These are phyloP conservation scores for Xylaria sp. DNA, from an alignment of 2,329 filamentous ascomycete genomes.

Conservation along the genomic window DNA sequence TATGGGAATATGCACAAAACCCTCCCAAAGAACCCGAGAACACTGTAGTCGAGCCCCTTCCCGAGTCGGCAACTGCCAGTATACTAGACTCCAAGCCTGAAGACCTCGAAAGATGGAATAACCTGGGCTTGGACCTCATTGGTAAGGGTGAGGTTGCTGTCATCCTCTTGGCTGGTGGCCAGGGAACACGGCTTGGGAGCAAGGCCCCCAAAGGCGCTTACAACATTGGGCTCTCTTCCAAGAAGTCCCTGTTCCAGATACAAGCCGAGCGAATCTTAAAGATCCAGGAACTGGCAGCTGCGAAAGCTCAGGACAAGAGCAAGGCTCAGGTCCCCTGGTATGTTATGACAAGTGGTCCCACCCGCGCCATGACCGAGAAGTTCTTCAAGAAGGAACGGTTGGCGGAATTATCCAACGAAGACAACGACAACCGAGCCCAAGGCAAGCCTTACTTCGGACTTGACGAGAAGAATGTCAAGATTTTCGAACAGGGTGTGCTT, in stretches of 20 bases:
- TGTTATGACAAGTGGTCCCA: constrained; percentile 98
- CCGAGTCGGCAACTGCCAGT: constrained; percentile 85
- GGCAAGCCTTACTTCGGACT: constrained; percentile 80
- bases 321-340: constrained; percentile 90
- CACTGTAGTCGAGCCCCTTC: constrained; percentile 81
- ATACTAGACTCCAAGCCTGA: constrained; percentile 87
- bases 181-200: constrained; percentile 94
- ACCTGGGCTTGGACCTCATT: constrained; percentile 82
- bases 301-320: constrained; percentile 68
- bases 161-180: constrained; percentile 95
- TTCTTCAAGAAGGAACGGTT: constrained; percentile 72
- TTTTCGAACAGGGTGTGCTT: constrained; percentile 97
- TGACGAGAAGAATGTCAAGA: constrained; percentile 82
- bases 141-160: constrained; percentile 82
- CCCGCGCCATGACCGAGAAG: constrained; percentile 87
- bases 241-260: constrained; percentile 97
- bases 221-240: constrained; percentile 91
- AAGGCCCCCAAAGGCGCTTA: constrained; percentile 97
- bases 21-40: constrained; percentile 72
- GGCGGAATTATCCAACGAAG: constrained; percentile 57
- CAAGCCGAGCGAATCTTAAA: constrained; percentile 94
- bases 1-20: constrained; percentile 84
- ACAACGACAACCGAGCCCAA: constrained; percentile 67
- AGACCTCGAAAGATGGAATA: constrained; percentile 87
- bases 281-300: constrained; percentile 82